Conservation (phyloP, 1,284 basidiomycete species). For the Calocybe gambosa region DNA sequence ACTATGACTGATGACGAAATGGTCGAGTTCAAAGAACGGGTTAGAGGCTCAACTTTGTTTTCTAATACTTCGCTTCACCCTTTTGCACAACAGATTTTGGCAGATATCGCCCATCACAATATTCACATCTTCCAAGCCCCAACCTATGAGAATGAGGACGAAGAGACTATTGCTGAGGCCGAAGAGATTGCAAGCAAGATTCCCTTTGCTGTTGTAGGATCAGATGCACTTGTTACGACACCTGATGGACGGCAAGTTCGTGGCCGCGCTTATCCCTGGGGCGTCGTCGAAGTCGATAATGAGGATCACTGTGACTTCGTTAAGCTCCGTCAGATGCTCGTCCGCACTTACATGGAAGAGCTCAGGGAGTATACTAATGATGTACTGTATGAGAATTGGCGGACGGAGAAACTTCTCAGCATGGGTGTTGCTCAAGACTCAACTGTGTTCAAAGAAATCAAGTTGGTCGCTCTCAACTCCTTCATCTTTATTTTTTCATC, state of each 20-base stretch:
- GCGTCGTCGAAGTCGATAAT: conserved; percentile 96
- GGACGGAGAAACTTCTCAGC: conserved; percentile 87
- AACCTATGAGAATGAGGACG: conserved; percentile 93
- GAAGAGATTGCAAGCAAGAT: conserved; percentile 97
- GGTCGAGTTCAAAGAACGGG: conserved; percentile 84
- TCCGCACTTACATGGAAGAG: conserved; percentile 98
- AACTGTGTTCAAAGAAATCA: conserved; percentile 96
- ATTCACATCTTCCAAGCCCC: conserved; percentile 97
- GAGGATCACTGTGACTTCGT: conserved; percentile 98
- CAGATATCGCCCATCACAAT: conserved; percentile 87
- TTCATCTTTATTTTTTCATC: background rate
- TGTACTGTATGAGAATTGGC: conserved; percentile 93
- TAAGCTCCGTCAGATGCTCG: conserved; percentile 97
- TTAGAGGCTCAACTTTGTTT: conserved; percentile 30
- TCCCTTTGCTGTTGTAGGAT: conserved; percentile 95
- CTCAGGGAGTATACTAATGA: conserved; percentile 92
- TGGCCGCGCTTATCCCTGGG: conserved; percentile 94
- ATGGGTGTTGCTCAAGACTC: conserved; percentile 98
- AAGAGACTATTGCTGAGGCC: conserved; percentile 92
- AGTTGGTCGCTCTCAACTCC: conserved; percentile 51
- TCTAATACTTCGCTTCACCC: conserved; percentile 8
- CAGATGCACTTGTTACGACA: conserved; percentile 74
- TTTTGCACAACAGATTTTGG: conserved; percentile 58
- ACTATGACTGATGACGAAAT: conserved; percentile 96
- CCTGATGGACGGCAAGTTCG: conserved; percentile 87